Conservation (phyloP, 2,329 filamentous ascomycete species). For the Neoarthrinium moseri region DNA sequence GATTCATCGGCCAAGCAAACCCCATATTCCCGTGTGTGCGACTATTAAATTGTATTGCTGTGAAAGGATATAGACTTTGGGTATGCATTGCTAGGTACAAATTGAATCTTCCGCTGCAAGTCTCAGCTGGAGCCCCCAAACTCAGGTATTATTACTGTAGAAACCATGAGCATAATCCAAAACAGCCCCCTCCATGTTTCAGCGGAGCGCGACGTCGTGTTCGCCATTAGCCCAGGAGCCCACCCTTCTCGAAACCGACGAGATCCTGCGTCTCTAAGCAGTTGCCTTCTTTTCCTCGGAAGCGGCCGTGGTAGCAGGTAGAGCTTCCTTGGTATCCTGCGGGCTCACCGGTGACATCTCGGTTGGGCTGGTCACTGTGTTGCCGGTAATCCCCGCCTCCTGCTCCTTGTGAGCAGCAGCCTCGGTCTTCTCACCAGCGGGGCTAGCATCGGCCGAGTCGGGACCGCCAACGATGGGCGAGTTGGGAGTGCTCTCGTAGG, state of each 20-base stretch:
- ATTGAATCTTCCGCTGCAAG: too few relatives aligned
- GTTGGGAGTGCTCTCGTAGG: slow-evolving; percentile 30
- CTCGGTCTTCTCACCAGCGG: slow-evolving; percentile 24
- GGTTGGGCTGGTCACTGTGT: slow-evolving; percentile 28
- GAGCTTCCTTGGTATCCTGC: slow-evolving; percentile 10
- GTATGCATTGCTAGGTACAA: too few relatives aligned
- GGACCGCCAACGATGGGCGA: slow-evolving; percentile 28
- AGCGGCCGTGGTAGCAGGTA: not conserved
- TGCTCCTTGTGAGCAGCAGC: slow-evolving; percentile 37
- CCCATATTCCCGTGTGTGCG: too few relatives aligned
- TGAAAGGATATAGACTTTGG: too few relatives aligned
- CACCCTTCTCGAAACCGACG: slow-evolving; percentile 2
- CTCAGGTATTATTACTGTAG: too few relatives aligned
- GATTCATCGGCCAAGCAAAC: too few relatives aligned
- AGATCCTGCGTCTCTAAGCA: slow-evolving; percentile 7
- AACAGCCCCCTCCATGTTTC: too few relatives aligned
- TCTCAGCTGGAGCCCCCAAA: too few relatives aligned
- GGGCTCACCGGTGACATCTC: slow-evolving; percentile 24
- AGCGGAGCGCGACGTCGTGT: too few relatives aligned
- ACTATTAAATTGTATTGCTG: too few relatives aligned
- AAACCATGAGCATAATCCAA: not conserved
- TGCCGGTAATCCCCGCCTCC: slow-evolving; percentile 44
- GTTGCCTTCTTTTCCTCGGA: slow-evolving; percentile 5
- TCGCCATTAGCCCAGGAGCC: too few relatives aligned
- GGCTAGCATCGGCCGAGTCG: slow-evolving; percentile 19